A percentile compares a stretch with the other conserved stretches of the same genome.
These are phyloP conservation scores for Austroboletus festivus DNA, from an alignment of 768 basidiomycete genomes.

Conservation along the genomic window DNA sequence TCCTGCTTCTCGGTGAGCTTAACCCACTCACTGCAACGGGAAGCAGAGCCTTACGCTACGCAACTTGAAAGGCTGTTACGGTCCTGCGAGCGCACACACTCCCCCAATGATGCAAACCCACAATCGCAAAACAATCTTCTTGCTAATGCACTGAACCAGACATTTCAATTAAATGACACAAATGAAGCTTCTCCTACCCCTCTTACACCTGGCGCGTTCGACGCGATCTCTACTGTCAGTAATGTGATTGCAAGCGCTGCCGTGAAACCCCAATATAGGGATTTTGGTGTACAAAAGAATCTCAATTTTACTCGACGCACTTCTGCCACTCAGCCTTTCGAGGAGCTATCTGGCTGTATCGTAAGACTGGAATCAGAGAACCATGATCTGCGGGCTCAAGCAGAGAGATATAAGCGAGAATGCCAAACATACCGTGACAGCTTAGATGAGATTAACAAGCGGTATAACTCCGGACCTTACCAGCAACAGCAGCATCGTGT, in stretches of 20 bases:
- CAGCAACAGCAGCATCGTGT: too few relatives aligned
- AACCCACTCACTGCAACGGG: constrained; percentile 27
- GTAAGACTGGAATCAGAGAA: constrained; percentile 19
- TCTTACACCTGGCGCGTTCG: background rate
- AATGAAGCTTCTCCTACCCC: constrained; percentile 9
- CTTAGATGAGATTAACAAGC: constrained; percentile 12
- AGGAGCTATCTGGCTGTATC: constrained; percentile 10
- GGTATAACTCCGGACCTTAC: constrained; percentile 2
- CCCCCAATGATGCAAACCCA: background rate
- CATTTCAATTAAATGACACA: constrained; percentile 24
- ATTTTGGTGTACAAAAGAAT: constrained; percentile 24
- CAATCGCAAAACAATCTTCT: constrained; percentile 10
- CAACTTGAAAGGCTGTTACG: constrained; percentile 22
- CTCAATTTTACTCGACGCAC: constrained; percentile 20
- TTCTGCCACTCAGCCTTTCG: background rate
- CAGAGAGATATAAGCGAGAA: constrained; percentile 8
- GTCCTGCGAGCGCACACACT: background rate
- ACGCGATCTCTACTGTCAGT: constrained; percentile 3
- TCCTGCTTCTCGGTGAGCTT: constrained; percentile 32
- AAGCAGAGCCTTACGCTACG: constrained; percentile 27
- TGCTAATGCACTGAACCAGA: constrained; percentile 27
- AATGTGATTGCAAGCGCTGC: too few relatives aligned
- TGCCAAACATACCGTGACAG: constrained; percentile 3
- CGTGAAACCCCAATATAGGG: constrained; percentile 12
- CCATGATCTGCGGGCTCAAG: constrained; percentile 5